Evolutionary conservation across 208 protist genomes (phyloP).

Genomic region (Naegleria lovaniensis): DNA sequence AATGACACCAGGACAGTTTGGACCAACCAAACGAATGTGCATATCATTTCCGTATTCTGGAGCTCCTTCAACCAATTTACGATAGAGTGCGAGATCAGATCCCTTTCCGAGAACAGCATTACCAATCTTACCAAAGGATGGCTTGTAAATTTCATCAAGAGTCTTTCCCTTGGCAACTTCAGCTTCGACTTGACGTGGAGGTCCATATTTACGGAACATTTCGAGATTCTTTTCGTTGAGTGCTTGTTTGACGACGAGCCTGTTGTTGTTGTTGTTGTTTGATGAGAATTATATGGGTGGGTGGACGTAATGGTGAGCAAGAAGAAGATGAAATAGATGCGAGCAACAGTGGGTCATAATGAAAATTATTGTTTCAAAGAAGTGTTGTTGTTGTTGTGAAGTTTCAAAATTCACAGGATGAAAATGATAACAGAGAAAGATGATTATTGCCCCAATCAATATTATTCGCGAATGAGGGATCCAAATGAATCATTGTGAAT

Average conservation of each 20-base stretch:
- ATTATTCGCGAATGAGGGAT: too few relatives aligned
- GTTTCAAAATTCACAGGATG: too few relatives aligned
- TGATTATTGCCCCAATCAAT: too few relatives aligned
- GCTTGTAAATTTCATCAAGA: not conserved
- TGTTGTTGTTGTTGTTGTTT: too few relatives aligned
- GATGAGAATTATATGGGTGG: too few relatives aligned
- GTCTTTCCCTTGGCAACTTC: not conserved
- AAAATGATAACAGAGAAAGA: too few relatives aligned
- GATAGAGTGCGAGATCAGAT: not conserved
- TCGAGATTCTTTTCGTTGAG: slow-evolving; percentile 51
- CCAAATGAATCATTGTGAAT: too few relatives aligned
- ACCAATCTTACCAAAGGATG: not conserved
- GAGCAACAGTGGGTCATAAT: too few relatives aligned
- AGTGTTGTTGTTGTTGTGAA: too few relatives aligned
- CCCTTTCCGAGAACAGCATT: not conserved
- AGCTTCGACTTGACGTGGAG: not conserved
- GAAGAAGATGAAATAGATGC: too few relatives aligned
- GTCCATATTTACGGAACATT: not conserved
- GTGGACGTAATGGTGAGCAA: too few relatives aligned
- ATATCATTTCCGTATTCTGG: not conserved
- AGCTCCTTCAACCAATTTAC: not conserved
- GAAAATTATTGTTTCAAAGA: too few relatives aligned
- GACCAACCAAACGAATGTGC: slow-evolving; percentile 85
- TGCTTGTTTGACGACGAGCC: slow-evolving; percentile 58
- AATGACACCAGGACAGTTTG: slow-evolving; percentile 95